Conservation (phyloP, 1,284 basidiomycete species). For the Heterobasidion parviporum region DNA sequence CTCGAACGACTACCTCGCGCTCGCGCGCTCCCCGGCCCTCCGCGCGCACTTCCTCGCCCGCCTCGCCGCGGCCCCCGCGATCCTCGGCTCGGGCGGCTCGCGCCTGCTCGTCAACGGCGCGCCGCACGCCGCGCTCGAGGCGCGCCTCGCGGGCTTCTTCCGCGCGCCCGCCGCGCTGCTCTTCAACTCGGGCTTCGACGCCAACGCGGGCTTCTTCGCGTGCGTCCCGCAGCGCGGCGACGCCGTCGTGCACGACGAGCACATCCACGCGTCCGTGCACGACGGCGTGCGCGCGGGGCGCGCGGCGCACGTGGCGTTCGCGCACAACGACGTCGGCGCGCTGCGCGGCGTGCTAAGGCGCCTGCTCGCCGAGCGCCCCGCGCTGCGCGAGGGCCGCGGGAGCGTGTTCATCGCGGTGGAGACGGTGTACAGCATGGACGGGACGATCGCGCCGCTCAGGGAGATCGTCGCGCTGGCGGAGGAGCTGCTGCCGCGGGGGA, state of each 20-base stretch:
- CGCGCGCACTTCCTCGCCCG: conserved; percentile 49
- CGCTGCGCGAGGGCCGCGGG: conserved; percentile 24
- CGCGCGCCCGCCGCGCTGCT: conserved; percentile 62
- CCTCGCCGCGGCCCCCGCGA: conserved; percentile 41
- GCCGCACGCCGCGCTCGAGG: conserved; percentile 64
- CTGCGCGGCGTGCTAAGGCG: conserved; percentile 36
- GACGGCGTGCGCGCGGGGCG: conserved; percentile 80
- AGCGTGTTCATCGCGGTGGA: conserved; percentile 82
- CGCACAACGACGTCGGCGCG: conserved; percentile 63
- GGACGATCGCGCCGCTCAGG: conserved; percentile 74
- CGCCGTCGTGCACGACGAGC: conserved; percentile 77
- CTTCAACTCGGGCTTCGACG: conserved; percentile 95
- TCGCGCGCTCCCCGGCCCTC: conserved; percentile 56
- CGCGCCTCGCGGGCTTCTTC: conserved; percentile 61
- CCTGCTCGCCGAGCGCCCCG: conserved; percentile 27
- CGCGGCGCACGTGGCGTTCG: conserved; percentile 44
- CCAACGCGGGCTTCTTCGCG: conserved; percentile 86
- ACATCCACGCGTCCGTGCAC: conserved; percentile 90
- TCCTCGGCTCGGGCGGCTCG: conserved; percentile 89
- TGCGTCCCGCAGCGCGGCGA: conserved; percentile 78
- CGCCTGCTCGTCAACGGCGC: conserved; percentile 79
- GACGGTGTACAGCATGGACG: conserved; percentile 93
- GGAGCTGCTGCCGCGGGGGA: conserved; percentile 42
- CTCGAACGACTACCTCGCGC: conserved; percentile 92
- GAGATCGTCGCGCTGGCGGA: conserved; percentile 59